A percentile compares a stretch with the other conserved stretches of the same genome.
These are phyloP conservation scores for Eimeria necatrix DNA, from an alignment of 169 alveolate genomes.

Conservation along the genomic window DNA sequence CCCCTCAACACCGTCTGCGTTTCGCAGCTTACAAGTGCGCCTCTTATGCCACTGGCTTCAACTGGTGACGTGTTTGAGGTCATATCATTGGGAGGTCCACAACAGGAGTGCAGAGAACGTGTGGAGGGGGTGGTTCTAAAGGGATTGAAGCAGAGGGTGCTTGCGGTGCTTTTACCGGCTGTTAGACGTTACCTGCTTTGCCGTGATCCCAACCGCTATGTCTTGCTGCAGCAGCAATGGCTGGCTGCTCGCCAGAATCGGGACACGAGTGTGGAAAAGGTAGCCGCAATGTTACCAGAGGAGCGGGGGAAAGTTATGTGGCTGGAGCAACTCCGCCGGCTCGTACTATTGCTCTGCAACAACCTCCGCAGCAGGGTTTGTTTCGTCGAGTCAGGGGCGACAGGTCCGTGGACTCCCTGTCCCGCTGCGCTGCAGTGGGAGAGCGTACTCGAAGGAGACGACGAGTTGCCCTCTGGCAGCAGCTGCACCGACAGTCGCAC, in stretches of 20 bases:
- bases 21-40: slow-evolving; percentile 35
- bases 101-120: not conserved
- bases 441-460: slow-evolving; percentile 55
- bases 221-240: slow-evolving; percentile 59
- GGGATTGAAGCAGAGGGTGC: slow-evolving; percentile 42
- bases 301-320: not conserved
- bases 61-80: not conserved
- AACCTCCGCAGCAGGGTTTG: slow-evolving; percentile 54
- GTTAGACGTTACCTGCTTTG: slow-evolving; percentile 58
- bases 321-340: slow-evolving; percentile 60
- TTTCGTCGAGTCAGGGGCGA: slow-evolving; percentile 6
- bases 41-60: not conserved
- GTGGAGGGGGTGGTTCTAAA: not conserved
- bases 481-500: not conserved
- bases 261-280: not conserved
- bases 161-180: slow-evolving; percentile 64
- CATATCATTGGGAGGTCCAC: not conserved
- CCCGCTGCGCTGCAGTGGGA: slow-evolving; percentile 62
- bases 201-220: slow-evolving; percentile 30
- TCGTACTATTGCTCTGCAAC: slow-evolving; percentile 43
- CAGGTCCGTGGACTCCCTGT: slow-evolving; percentile 27
- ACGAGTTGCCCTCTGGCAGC: not conserved
- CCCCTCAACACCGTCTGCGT: slow-evolving; percentile 52
- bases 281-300: not conserved
- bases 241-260: slow-evolving; percentile 21